Base-by-base conservation (phyloP, 768 basidiomycete species). In the Suillus plorans region DNA sequence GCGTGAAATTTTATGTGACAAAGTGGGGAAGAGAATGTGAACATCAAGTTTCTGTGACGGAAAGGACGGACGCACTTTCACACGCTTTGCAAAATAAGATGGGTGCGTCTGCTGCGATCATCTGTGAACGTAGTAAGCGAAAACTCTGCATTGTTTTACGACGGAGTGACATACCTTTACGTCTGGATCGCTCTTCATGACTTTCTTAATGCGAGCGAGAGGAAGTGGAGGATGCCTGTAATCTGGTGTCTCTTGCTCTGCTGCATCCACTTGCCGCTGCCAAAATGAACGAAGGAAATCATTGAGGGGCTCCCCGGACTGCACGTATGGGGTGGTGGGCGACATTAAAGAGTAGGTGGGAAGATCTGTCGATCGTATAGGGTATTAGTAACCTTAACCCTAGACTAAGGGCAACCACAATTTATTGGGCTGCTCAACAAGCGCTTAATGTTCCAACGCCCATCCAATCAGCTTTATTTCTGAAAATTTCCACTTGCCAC, bases 41-140 rank as follows among this genome's bases (percentile, higher is more conserved):
- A 39, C 28, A 59, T 44, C 41, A 45, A 39, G 13, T 9, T 22
- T 10, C 44, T 50, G 47, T 45, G 42, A 41, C 58, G 63, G 31
- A 41, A 25, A 60, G 16, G 64, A 3, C 28, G 22, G 42, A 87
- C 94, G 72, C 70, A 98, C 97, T 91, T 84, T 99, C 97, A 79
- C 97, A 99, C 62, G 97, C 97, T 78, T 98, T 98, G 80, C 94
- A 95, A 77, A 98, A 97, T 45, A 99, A 80, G 64, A 99, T 92
- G 7, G 97, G 97, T 12, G 95, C 97, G 77, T 99, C 97, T 64
- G 95, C 94, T 61, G 97, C 95, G 70, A 99, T 99, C 97, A 99
- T 99, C 95, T 95, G 39, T 56, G 44, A 47, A 63, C 60, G 47
- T 28, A 25, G 61, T 67, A 42, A 68, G 61, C 34, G 31, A 25